phyloP scores from a whole-genome alignment of 2,329 filamentous ascomycete species.

The Aspergillus phoenicis region DNA sequence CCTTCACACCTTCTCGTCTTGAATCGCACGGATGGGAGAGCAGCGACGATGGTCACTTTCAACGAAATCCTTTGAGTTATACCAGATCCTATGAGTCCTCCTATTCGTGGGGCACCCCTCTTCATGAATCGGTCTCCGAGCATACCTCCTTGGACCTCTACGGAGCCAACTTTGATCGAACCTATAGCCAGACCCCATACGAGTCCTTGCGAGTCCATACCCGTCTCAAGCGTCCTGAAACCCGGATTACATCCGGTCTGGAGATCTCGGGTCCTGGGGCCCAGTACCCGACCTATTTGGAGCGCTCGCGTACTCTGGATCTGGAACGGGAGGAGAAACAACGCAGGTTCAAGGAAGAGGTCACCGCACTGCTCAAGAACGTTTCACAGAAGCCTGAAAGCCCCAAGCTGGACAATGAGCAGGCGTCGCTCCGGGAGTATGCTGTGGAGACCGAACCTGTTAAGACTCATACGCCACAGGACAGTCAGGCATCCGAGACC shows the following conservation, averaged over 20 bases:
- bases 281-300: neutral
- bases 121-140: neutral
- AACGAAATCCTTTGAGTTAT: conserved; percentile 24
- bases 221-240: neutral
- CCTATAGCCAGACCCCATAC: conserved; percentile 16
- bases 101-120: neutral
- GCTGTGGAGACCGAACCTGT: neutral
- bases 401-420: conserved; percentile 1
- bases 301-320: neutral
- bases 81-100: conserved; percentile 4
- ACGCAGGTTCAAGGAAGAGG: conserved; percentile 14
- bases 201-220: conserved; percentile 2
- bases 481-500: neutral
- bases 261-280: neutral
- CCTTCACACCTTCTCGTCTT: neutral
- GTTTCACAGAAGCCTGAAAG: conserved; percentile 1
- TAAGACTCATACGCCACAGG: neutral
- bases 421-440: neutral
- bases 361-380: conserved; percentile 9
- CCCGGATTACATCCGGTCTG: conserved; percentile 5
- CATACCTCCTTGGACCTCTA: conserved; percentile 9
- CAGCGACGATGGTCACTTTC: conserved; percentile 4
- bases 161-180: conserved; percentile 15
- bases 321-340: neutral
- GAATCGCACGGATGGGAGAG: conserved; percentile 14